A percentile compares a stretch with the other conserved stretches of the same genome.
Evolutionary conservation across 352 stramenopile genomes (phyloP).

Genomic region (Globisporangium nunn): DNA sequence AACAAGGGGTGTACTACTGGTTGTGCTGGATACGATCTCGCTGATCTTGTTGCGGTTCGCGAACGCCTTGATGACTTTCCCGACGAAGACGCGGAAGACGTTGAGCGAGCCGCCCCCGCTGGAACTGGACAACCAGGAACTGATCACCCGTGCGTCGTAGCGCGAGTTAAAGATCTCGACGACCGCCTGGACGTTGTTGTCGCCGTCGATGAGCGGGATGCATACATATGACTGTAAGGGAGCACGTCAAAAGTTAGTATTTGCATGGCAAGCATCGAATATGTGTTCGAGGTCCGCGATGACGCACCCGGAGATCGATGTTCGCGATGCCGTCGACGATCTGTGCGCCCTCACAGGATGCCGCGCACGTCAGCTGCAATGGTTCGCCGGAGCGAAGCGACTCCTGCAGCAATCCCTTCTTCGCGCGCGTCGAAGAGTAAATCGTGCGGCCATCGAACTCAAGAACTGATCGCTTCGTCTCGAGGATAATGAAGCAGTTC

Average conservation of each 20-base stretch:
- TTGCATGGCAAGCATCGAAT: neutral
- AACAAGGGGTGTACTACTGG: neutral
- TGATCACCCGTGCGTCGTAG: slow-evolving; percentile 30
- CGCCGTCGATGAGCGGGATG: slow-evolving; percentile 53
- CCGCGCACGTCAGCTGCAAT: slow-evolving; percentile 23
- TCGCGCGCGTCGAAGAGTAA: slow-evolving; percentile 27
- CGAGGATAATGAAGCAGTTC: slow-evolving; percentile 54
- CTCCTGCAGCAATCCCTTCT: slow-evolving; percentile 16
- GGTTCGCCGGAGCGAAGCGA: slow-evolving; percentile 25
- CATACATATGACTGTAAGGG: slow-evolving; percentile 47
- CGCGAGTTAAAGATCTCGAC: slow-evolving; percentile 69
- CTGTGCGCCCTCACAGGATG: slow-evolving; percentile 15
- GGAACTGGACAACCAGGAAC: slow-evolving; percentile 31
- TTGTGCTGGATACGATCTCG: slow-evolving; percentile 13
- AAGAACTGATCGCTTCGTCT: slow-evolving; percentile 39
- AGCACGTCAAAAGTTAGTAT: neutral
- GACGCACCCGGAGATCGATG: slow-evolving; percentile 37
- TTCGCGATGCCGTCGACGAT: slow-evolving; percentile 22
- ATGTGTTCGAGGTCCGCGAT: neutral
- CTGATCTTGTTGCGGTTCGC: slow-evolving; percentile 30
- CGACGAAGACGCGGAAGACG: slow-evolving; percentile 56
- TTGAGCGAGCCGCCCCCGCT: slow-evolving; percentile 32
- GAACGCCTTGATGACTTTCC: slow-evolving; percentile 42
- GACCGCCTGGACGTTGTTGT: slow-evolving; percentile 40
- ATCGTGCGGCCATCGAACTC: slow-evolving; percentile 56